Percentiles rank a stretch among this genome's conserved stretches.
Evolutionary conservation across 179 eudicot species (phyloP).

Genomic region (Beta corolliflora): DNA sequence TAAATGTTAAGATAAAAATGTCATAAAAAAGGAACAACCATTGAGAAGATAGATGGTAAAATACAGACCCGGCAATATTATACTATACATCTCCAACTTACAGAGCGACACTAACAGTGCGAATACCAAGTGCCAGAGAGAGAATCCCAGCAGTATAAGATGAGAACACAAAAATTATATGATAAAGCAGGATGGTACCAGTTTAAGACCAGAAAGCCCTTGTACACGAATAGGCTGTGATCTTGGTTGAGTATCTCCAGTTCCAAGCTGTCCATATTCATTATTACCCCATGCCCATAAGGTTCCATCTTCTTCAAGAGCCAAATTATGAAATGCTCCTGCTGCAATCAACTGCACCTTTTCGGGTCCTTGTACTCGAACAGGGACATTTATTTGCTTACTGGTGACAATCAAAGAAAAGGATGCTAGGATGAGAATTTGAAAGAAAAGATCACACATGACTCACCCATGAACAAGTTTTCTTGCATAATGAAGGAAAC

Average conservation of each 20-base stretch:
- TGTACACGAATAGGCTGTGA: slow-evolving; percentile 90
- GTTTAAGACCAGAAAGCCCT: slow-evolving; percentile 71
- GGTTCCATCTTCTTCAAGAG: slow-evolving; percentile 83
- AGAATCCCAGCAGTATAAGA: background rate
- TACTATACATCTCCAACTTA: background rate
- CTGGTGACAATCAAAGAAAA: slow-evolving; percentile 33
- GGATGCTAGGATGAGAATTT: slow-evolving; percentile 3
- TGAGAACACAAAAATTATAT: background rate
- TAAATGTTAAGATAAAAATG: background rate
- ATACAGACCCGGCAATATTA: background rate
- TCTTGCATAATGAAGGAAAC: background rate
- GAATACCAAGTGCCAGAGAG: background rate
- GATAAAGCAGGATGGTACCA: slow-evolving; percentile 46
- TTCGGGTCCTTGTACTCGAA: slow-evolving; percentile 90
- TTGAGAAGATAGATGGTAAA: background rate
- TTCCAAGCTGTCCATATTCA: slow-evolving; percentile 98
- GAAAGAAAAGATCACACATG: background rate
- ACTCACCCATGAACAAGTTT: slow-evolving; percentile 8
- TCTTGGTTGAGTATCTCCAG: slow-evolving; percentile 98
- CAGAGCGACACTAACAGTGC: background rate
- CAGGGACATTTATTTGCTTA: slow-evolving; percentile 93
- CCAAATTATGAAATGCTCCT: slow-evolving; percentile 97
- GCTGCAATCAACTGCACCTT: slow-evolving; percentile 79
- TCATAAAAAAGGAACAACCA: background rate
- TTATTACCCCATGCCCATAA: slow-evolving; percentile 98